phyloP scores from a whole-genome alignment of 2,329 filamentous ascomycete genomes.

The Plectosphaerella plurivora region DNA sequence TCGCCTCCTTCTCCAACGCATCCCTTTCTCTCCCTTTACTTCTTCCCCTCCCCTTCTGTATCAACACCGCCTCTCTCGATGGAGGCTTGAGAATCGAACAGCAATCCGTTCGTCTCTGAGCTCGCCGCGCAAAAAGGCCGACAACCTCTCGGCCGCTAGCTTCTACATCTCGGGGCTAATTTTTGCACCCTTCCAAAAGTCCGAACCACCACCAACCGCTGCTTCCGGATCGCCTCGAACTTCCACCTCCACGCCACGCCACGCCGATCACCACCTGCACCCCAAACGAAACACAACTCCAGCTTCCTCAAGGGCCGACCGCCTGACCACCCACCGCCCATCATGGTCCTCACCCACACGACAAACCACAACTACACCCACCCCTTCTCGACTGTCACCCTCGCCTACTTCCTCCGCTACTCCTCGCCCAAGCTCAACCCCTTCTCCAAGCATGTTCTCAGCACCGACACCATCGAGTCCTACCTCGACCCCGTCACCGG shows the following conservation, averaged over 20 bases:
- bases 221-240: background rate
- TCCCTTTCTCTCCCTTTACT: background rate
- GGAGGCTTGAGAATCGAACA: background rate
- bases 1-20: background rate
- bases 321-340: constrained; percentile 17
- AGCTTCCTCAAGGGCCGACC: too few relatives aligned
- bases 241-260: background rate
- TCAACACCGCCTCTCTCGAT: background rate
- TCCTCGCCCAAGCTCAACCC: constrained; percentile 68
- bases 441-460: constrained; percentile 76
- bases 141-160: background rate
- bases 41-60: background rate
- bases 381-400: constrained; percentile 78
- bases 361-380: constrained; percentile 72
- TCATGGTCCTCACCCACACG: constrained; percentile 60
- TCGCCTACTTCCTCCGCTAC: constrained; percentile 87
- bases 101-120: background rate
- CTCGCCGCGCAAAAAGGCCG: background rate
- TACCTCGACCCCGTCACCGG: constrained; percentile 69
- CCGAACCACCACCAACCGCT: background rate
- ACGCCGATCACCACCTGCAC: background rate
- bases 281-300: too few relatives aligned
- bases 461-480: constrained; percentile 76
- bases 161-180: background rate
- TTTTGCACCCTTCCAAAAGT: background rate